These are phyloP conservation scores for Alternaria longipes DNA, from an alignment of 2,329 filamentous ascomycete genomes.

Conservation along the genomic window DNA sequence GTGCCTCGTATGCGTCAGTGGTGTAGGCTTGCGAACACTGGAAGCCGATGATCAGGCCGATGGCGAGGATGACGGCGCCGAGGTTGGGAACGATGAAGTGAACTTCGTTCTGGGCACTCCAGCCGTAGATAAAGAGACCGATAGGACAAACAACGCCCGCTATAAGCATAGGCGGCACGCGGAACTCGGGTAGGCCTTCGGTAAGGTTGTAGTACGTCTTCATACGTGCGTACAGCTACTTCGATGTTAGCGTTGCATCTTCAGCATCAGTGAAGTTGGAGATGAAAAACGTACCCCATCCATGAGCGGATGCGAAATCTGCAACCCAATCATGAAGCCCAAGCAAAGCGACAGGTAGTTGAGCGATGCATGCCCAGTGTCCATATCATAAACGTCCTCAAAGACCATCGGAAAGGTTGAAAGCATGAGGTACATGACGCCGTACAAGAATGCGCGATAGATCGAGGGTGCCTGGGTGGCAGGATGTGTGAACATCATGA, in stretches of 20 bases:
- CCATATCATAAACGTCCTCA: conserved; percentile 63
- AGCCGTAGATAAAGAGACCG: conserved; percentile 63
- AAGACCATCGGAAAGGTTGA: conserved; percentile 69
- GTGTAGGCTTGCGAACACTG: conserved; percentile 70
- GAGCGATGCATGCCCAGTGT: conserved; percentile 65
- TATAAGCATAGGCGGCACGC: conserved; percentile 64
- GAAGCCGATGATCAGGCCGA: conserved; percentile 62
- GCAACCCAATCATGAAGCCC: conserved; percentile 63
- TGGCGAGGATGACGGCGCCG: conserved; percentile 60
- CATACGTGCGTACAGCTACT: conserved; percentile 36
- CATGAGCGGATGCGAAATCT: conserved; percentile 57
- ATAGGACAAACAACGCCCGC: conserved; percentile 61
- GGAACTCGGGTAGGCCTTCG: conserved; percentile 54
- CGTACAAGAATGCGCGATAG: conserved; percentile 67
- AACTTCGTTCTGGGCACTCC: conserved; percentile 61
- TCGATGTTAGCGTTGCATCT: not conserved
- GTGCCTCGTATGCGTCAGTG: conserved; percentile 67
- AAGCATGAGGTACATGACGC: conserved; percentile 70
- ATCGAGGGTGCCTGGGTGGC: conserved; percentile 67
- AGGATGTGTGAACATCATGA: conserved; percentile 67
- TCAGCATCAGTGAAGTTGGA: not conserved
- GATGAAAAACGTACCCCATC: conserved; percentile 45
- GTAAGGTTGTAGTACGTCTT: conserved; percentile 34
- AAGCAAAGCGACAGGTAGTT: conserved; percentile 70
- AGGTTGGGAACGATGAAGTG: conserved; percentile 67